Percentiles rank a stretch among this genome's conserved stretches.
Evolutionary conservation across 1,284 basidiomycete genomes (phyloP).

Genomic region (Cerrena zonata): DNA sequence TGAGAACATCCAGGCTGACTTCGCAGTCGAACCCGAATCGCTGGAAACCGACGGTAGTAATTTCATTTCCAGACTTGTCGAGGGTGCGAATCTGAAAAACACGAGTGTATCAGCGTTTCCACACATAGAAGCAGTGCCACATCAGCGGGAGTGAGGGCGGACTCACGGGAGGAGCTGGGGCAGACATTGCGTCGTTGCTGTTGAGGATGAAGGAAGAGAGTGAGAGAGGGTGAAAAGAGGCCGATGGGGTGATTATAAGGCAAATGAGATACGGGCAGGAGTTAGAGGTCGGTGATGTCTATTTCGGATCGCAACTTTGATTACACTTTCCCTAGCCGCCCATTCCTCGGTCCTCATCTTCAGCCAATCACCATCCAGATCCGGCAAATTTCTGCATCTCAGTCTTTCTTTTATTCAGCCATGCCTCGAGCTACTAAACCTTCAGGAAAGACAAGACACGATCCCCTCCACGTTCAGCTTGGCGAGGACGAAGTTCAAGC

Average conservation of each 20-base stretch:
- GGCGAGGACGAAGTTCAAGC: conserved; percentile 67
- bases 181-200: too few species aligned
- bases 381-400: neutral
- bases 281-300: neutral
- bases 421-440: conserved; percentile 64
- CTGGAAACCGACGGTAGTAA: conserved; percentile 72
- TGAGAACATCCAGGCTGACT: conserved; percentile 72
- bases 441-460: conserved; percentile 61
- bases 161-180: neutral
- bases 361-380: conserved; percentile 4
- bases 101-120: too few species aligned
- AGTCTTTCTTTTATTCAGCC: conserved; percentile 2
- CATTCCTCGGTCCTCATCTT: neutral
- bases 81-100: conserved; percentile 51
- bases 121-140: neutral
- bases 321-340: neutral
- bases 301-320: too few species aligned
- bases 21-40: conserved; percentile 85
- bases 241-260: neutral
- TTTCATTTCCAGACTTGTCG: conserved; percentile 72
- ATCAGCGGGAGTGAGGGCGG: neutral
- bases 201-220: neutral
- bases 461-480: conserved; percentile 80
- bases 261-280: neutral
- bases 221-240: neutral